These are phyloP conservation scores for Zasmidium citrigriseum DNA, from an alignment of 2,329 filamentous ascomycete species.

Conservation along the genomic window DNA sequence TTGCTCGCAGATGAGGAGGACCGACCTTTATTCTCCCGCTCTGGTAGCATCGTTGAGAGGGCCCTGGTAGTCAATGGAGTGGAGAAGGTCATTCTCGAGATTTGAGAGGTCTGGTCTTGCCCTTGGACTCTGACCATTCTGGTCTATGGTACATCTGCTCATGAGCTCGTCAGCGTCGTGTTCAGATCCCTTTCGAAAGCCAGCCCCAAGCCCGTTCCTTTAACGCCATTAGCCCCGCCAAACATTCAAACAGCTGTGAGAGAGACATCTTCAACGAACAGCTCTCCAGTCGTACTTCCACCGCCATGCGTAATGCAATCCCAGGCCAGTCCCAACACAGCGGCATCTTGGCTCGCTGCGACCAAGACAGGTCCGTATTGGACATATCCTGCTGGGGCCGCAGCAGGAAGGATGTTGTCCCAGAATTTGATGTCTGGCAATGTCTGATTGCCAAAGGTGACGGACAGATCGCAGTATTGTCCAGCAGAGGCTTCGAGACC, in stretches of 20 bases:
- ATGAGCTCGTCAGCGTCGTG: no score
- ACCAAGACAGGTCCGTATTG: not conserved
- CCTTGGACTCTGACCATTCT: no score
- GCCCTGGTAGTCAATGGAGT: conserved; percentile 1
- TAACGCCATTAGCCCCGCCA: no score
- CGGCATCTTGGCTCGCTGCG: not conserved
- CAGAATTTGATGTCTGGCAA: not conserved
- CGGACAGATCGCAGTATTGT: not conserved
- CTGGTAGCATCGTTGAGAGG: conserved; percentile 9
- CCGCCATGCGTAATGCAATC: not conserved
- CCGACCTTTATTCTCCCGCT: conserved; percentile 8
- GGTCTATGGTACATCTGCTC: not conserved
- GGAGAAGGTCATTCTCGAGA: conserved; percentile 6
- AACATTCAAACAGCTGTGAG: not conserved
- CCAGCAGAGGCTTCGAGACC: not conserved
- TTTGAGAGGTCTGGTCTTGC: no score
- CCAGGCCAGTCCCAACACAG: not conserved
- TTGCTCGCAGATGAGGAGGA: conserved; percentile 18
- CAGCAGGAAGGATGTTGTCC: not conserved
- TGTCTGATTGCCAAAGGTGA: not conserved
- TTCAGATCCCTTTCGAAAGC: no score
- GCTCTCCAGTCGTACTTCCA: not conserved
- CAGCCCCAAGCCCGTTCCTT: no score
- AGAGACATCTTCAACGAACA: not conserved
- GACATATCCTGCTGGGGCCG: not conserved